Base-by-base conservation (phyloP, 768 basidiomycete genomes). In the Termitomyces sp. region DNA sequence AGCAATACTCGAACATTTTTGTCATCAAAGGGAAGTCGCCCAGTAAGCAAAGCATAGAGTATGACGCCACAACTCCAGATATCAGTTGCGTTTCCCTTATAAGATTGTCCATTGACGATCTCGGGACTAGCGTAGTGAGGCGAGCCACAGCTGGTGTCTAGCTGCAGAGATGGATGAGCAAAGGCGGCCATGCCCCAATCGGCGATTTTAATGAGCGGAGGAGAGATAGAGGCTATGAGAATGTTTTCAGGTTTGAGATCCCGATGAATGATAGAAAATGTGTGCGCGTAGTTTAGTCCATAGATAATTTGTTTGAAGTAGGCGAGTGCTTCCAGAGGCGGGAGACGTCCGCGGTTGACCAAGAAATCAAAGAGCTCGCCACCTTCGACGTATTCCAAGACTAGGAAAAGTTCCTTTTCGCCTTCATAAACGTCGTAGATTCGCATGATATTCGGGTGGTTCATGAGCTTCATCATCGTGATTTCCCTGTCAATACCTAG, bases 131-230 rank as follows among this genome's bases (percentile, higher is more conserved):
- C 96, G 62, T 98, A 98, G 72, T 98, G 95, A 60, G 96, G 96
- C 61, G 90, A 93, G 7, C 96, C 96, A 68, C 96, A 98, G 67
- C 91, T 93, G 1, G 96, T 98, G 74, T 96, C 93, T 27, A 97
- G 83, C 63, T 95, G 82, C 43, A 88, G 80, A 40, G 87, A 83
- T 39, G 90, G 91, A 40, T 90, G 89, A 58, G 94, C 92, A 67
- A 97, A 92, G 10, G 95, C 92, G 26, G 96, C 95, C 96, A 98
- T 97, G 22, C 96, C 96, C 86, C 96, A 98, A 73, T 98, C 96
- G 24, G 94, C 95, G 43, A 98, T 91, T 79, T 98, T 98, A 77
- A 98, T 83, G 67, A 93, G 79, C 37, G 88, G 88, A 32, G 89
- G 89, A 37, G 82, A 79, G 55, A 91, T 75, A 43, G 89, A 88